phyloP scores from a whole-genome alignment of 805 yeast genomes.

The Kluyveromyces lactis region DNA sequence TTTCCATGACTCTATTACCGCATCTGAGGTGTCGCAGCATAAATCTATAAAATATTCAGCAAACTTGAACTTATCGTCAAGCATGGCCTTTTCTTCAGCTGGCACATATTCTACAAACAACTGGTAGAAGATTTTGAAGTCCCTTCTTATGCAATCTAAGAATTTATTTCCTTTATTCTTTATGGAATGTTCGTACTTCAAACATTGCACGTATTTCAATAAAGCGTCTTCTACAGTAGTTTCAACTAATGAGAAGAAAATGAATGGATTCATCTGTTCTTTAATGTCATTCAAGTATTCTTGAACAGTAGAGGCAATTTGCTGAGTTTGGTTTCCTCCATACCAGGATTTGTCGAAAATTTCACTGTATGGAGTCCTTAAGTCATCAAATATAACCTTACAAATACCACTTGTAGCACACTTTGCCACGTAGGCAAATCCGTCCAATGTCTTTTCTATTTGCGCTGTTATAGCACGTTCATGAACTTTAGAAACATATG shows the following conservation, averaged over 20 bases:
- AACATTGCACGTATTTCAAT: constrained; percentile 39
- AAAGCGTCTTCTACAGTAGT: constrained; percentile 45
- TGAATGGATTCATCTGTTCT: constrained; percentile 41
- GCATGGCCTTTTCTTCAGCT: constrained; percentile 29
- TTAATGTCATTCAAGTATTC: constrained; percentile 67
- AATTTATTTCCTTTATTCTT: constrained; percentile 37
- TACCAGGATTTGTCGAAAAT: constrained; percentile 70
- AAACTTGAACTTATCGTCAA: constrained; percentile 44
- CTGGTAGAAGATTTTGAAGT: constrained; percentile 48
- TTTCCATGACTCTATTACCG: constrained; percentile 48
- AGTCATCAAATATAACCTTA: constrained; percentile 63
- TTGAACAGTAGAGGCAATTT: constrained; percentile 60
- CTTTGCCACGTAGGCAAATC: constrained; percentile 68
- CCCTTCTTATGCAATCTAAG: constrained; percentile 48
- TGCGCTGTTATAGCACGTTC: constrained; percentile 48
- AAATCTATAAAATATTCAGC: constrained; percentile 57
- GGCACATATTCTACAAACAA: constrained; percentile 40
- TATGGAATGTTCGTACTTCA: constrained; percentile 35
- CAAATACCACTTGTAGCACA: constrained; percentile 47
- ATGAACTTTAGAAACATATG: constrained; percentile 59
- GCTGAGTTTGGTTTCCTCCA: constrained; percentile 46
- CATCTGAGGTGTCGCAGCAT: constrained; percentile 39
- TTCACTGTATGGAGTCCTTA: constrained; percentile 49
- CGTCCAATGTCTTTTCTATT: constrained; percentile 62
- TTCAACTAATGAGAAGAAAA: constrained; percentile 47